Percentiles rank a stretch among this genome's conserved stretches.
Conservation (phyloP, 169 alveolate genomes). For the Miamiensis avidus region DNA sequence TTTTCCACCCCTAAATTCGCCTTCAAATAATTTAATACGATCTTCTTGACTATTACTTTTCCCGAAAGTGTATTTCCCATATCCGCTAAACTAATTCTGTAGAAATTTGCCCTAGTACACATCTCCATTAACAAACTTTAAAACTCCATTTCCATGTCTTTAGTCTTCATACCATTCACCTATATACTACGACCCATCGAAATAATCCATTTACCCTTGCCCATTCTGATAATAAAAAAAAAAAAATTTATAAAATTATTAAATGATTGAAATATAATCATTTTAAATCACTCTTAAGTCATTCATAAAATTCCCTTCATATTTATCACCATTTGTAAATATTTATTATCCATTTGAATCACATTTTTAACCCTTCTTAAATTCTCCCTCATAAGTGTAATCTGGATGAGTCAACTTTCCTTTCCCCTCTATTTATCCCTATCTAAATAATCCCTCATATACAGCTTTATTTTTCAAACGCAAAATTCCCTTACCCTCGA, state of each 20-base stretch:
- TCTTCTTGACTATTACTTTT: too few relatives aligned
- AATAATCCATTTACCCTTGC: too few relatives aligned
- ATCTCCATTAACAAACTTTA: not conserved
- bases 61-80: slow-evolving; percentile 12
- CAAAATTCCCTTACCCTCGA: slow-evolving; percentile 15
- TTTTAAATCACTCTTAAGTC: not conserved
- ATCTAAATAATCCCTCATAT: slow-evolving; percentile 3
- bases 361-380: not conserved
- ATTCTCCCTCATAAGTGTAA: slow-evolving; percentile 16
- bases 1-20: not conserved
- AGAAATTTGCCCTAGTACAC: slow-evolving; percentile 6
- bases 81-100: slow-evolving; percentile 1
- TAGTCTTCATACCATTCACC: too few relatives aligned
- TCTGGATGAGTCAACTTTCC: not conserved
- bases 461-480: not conserved
- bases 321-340: slow-evolving; percentile 10
- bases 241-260: too few relatives aligned
- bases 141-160: slow-evolving; percentile 15
- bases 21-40: not conserved
- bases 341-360: slow-evolving; percentile 9
- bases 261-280: too few relatives aligned
- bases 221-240: too few relatives aligned
- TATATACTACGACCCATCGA: too few relatives aligned
- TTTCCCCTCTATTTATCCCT: slow-evolving; percentile 7
- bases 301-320: slow-evolving; percentile 10